Conservation (phyloP, 1,284 basidiomycete species). For the Vanrija pseudolonga region DNA sequence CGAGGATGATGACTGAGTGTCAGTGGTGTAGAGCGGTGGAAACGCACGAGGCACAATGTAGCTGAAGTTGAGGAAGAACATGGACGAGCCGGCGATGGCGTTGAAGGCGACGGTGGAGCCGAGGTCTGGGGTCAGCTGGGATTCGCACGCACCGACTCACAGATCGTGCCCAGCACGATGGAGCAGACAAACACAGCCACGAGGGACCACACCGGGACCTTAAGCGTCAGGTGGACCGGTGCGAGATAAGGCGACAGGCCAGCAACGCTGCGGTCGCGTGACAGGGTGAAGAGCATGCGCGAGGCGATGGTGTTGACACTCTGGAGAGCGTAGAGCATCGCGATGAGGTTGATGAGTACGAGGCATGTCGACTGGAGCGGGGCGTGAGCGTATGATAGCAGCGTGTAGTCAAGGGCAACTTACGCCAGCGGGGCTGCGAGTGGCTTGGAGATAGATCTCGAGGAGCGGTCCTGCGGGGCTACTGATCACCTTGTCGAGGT, state of each 20-base stretch:
- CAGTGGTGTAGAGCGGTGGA: not conserved
- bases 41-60: conserved; percentile 38
- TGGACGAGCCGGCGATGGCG: conserved; percentile 34
- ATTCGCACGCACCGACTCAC: not conserved
- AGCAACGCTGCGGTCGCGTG: conserved; percentile 59
- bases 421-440: conserved; percentile 56
- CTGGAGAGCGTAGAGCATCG: conserved; percentile 34
- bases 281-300: conserved; percentile 64
- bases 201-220: conserved; percentile 58
- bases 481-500: conserved; percentile 56
- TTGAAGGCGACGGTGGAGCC: conserved; percentile 55
- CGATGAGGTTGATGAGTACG: conserved; percentile 43
- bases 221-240: conserved; percentile 49
- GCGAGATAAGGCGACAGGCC: conserved; percentile 57
- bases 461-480: conserved; percentile 61
- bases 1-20: not conserved
- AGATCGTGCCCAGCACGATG: conserved; percentile 50
- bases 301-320: conserved; percentile 61
- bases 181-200: conserved; percentile 49
- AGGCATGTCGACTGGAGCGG: conserved; percentile 37
- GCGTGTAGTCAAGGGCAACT: too few species aligned
- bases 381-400: too few species aligned
- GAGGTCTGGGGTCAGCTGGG: conserved; percentile 37
- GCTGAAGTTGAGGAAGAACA: conserved; percentile 47
- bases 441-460: conserved; percentile 61